Conservation (phyloP, 2,329 filamentous ascomycete species). For the Tolypocladium endophyticum region DNA sequence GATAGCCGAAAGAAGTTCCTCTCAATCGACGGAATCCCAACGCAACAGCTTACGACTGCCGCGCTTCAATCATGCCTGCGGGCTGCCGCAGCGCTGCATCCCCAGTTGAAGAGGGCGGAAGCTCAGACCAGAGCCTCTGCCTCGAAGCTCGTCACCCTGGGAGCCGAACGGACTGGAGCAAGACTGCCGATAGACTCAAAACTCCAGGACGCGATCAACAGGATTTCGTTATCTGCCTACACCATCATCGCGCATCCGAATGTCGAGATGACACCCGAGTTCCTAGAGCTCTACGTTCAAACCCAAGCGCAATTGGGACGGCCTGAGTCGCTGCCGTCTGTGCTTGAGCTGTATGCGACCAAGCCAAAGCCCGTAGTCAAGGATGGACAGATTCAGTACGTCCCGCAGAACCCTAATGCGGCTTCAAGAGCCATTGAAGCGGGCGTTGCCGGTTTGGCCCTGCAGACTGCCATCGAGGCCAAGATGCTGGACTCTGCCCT, state of each 20-base stretch:
- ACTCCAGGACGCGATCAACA: slow-evolving; percentile 34
- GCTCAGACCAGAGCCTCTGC: slow-evolving; percentile 34
- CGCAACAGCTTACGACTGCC: slow-evolving; percentile 28
- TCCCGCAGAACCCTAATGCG: slow-evolving; percentile 54
- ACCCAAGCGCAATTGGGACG: slow-evolving; percentile 64
- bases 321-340: slow-evolving; percentile 66
- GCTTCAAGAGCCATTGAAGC: slow-evolving; percentile 62
- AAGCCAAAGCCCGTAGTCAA: slow-evolving; percentile 63
- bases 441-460: slow-evolving; percentile 59
- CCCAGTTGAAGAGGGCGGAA: slow-evolving; percentile 27
- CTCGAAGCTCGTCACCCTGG: slow-evolving; percentile 42
- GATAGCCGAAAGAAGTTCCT: slow-evolving; percentile 32
- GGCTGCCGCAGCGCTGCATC: slow-evolving; percentile 32
- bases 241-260: slow-evolving; percentile 61
- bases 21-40: slow-evolving; percentile 32
- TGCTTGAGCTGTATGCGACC: slow-evolving; percentile 71
- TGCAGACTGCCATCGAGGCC: slow-evolving; percentile 69
- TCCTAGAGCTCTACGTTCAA: slow-evolving; percentile 65
- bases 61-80: slow-evolving; percentile 34
- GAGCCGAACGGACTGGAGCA: slow-evolving; percentile 21
- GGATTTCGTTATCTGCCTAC: slow-evolving; percentile 53
- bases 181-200: slow-evolving; percentile 19
- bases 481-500: slow-evolving; percentile 72
- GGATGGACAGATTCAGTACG: slow-evolving; percentile 48
- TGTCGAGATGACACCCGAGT: slow-evolving; percentile 66